phyloP scores from a whole-genome alignment of 1,284 basidiomycete genomes.

The Laetiporus sulphureus region DNA sequence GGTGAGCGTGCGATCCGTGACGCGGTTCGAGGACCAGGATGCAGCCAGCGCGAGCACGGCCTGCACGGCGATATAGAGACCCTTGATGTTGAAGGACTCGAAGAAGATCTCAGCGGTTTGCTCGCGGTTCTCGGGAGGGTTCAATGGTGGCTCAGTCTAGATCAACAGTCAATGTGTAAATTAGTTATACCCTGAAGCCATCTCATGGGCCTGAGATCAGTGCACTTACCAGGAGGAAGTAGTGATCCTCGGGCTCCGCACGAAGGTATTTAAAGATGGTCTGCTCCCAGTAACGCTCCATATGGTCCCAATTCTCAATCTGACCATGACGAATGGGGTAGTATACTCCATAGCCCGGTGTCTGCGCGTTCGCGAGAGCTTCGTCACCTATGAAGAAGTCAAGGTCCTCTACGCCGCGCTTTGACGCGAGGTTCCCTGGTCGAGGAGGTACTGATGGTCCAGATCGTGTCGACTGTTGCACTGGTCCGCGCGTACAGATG shows the following conservation, averaged over 20 bases:
- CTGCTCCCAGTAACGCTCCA: constrained; percentile 99
- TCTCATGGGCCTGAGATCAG: not conserved
- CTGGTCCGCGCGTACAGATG: constrained; percentile 79
- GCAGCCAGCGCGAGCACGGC: constrained; percentile 98
- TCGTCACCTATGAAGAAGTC: constrained; percentile 99
- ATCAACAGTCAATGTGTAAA: not conserved
- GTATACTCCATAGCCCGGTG: constrained; percentile 85
- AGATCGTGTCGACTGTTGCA: constrained; percentile 49
- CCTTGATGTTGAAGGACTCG: constrained; percentile 98
- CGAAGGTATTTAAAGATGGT: constrained; percentile 99
- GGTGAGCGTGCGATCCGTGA: constrained; percentile 89
- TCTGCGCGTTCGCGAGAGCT: constrained; percentile 91
- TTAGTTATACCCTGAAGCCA: no score
- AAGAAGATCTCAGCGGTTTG: constrained; percentile 99
- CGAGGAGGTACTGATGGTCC: constrained; percentile 78
- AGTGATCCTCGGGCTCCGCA: constrained; percentile 98
- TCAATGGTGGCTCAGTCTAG: constrained; percentile 97
- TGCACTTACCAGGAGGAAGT: constrained; percentile 85
- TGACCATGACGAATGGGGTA: constrained; percentile 98
- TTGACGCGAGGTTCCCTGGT: constrained; percentile 90
- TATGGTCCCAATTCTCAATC: constrained; percentile 99
- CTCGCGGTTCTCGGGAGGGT: constrained; percentile 98
- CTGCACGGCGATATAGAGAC: constrained; percentile 97
- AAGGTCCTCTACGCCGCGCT: constrained; percentile 97
- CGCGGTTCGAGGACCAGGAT: constrained; percentile 93